These are phyloP conservation scores for Suhomyces kilbournensis DNA, from an alignment of 805 yeast genomes.

Conservation along the genomic window DNA sequence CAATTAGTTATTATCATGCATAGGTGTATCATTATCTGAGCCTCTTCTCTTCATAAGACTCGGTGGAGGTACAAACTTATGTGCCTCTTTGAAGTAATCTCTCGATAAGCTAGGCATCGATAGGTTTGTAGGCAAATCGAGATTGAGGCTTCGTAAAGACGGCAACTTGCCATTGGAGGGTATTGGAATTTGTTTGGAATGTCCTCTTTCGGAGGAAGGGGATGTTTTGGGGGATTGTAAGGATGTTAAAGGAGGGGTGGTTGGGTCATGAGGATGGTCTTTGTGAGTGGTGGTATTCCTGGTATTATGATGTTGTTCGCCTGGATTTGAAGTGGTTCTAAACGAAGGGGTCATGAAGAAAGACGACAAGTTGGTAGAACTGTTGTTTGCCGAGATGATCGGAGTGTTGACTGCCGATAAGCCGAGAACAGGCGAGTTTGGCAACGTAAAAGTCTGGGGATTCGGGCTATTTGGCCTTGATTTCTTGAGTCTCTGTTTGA, in stretches of 20 bases:
- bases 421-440: conserved; percentile 44
- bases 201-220: conserved; percentile 6
- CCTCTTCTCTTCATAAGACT: neutral
- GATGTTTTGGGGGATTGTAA: conserved; percentile 10
- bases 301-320: conserved; percentile 5
- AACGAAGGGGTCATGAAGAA: conserved; percentile 33
- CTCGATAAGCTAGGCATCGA: conserved; percentile 19
- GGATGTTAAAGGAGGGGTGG: conserved; percentile 6
- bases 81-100: conserved; percentile 1
- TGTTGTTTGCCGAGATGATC: conserved; percentile 39
- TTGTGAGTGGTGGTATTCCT: neutral
- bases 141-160: conserved; percentile 48
- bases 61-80: neutral
- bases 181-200: neutral
- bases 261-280: conserved; percentile 2
- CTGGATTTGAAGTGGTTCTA: conserved; percentile 1
- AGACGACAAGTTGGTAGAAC: conserved; percentile 36
- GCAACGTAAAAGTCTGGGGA: conserved; percentile 34
- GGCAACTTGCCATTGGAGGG: conserved; percentile 33
- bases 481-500: conserved; percentile 42
- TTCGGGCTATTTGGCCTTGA: conserved; percentile 51
- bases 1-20: neutral
- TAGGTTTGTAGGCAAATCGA: conserved; percentile 47
- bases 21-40: conserved; percentile 3
- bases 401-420: conserved; percentile 40